These are phyloP conservation scores for Talaromyces sp. DNA, from an alignment of 2,329 filamentous ascomycete species.

Conservation along the genomic window DNA sequence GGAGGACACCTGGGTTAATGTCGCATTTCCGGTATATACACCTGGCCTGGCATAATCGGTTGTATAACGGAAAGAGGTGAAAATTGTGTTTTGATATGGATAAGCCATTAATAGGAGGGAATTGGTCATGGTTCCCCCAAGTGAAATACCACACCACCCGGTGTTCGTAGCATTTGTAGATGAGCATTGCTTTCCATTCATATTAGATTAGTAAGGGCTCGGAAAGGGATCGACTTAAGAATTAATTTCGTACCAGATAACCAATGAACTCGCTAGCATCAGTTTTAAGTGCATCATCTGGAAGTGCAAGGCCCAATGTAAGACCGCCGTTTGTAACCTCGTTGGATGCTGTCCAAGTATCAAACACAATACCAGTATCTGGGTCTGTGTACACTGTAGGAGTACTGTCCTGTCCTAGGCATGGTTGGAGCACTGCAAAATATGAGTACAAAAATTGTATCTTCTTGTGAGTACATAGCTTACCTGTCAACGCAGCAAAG, in stretches of 20 bases:
- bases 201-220: background rate
- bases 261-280: slow-evolving; percentile 55
- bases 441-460: background rate
- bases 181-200: slow-evolving; percentile 38
- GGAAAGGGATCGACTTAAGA: slow-evolving; percentile 13
- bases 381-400: slow-evolving; percentile 36
- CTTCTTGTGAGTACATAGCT: background rate
- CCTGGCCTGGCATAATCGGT: slow-evolving; percentile 55
- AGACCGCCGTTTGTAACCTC: slow-evolving; percentile 40
- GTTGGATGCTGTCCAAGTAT: slow-evolving; percentile 42
- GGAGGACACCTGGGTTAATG: slow-evolving; percentile 55
- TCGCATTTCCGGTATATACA: slow-evolving; percentile 57
- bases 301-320: slow-evolving; percentile 52
- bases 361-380: slow-evolving; percentile 49
- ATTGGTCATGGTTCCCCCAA: slow-evolving; percentile 54
- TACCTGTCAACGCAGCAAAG: background rate
- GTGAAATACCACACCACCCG: slow-evolving; percentile 55
- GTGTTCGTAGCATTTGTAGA: slow-evolving; percentile 40
- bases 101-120: slow-evolving; percentile 55
- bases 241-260: slow-evolving; percentile 39
- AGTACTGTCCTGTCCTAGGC: slow-evolving; percentile 7
- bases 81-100: slow-evolving; percentile 47
- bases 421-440: slow-evolving; percentile 9
- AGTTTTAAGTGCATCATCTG: slow-evolving; percentile 41
- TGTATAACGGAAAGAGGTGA: slow-evolving; percentile 54